phyloP scores from a whole-genome alignment of 2,329 filamentous ascomycete genomes.

The Ambrosiella cleistominuta region DNA sequence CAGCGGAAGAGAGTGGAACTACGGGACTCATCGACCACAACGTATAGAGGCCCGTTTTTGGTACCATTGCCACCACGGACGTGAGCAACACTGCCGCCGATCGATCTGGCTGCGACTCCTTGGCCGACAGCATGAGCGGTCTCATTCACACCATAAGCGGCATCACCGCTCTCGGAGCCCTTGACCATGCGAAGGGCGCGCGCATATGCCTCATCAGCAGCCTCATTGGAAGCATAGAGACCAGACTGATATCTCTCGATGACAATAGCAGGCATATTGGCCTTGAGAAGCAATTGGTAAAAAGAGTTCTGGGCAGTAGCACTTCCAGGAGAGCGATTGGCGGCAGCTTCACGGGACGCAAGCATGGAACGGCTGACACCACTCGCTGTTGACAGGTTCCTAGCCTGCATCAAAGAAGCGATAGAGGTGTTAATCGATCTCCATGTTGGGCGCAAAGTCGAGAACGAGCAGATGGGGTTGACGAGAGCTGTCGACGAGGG shows the following conservation, averaged over 20 bases:
- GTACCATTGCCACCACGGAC: conserved; percentile 43
- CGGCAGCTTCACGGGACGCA: conserved; percentile 73
- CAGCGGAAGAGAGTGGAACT: conserved; percentile 71
- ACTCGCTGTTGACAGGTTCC: conserved; percentile 20
- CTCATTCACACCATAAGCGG: conserved; percentile 20
- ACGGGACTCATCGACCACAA: conserved; percentile 82
- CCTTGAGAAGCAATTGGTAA: conserved; percentile 76
- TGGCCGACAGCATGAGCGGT: conserved; percentile 63
- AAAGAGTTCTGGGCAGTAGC: conserved; percentile 82
- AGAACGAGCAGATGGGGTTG: conserved; percentile 16
- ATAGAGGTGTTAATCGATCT: neutral
- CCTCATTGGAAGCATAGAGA: conserved; percentile 63
- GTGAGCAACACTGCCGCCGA: conserved; percentile 47
- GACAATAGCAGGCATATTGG: conserved; percentile 85
- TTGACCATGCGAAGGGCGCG: conserved; percentile 14
- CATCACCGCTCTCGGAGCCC: conserved; percentile 7
- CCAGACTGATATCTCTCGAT: conserved; percentile 79
- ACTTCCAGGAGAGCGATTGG: conserved; percentile 80
- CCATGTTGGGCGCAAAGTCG: conserved; percentile 2
- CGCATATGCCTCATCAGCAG: conserved; percentile 62
- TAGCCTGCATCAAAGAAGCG: conserved; percentile 1
- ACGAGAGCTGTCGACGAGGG: conserved; percentile 13
- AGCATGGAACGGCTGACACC: conserved; percentile 47
- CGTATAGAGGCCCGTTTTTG: conserved; percentile 77
- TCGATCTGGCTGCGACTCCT: conserved; percentile 55